Conservation (phyloP, 2,329 filamentous ascomycete genomes). For the Colletotrichum sp. region DNA sequence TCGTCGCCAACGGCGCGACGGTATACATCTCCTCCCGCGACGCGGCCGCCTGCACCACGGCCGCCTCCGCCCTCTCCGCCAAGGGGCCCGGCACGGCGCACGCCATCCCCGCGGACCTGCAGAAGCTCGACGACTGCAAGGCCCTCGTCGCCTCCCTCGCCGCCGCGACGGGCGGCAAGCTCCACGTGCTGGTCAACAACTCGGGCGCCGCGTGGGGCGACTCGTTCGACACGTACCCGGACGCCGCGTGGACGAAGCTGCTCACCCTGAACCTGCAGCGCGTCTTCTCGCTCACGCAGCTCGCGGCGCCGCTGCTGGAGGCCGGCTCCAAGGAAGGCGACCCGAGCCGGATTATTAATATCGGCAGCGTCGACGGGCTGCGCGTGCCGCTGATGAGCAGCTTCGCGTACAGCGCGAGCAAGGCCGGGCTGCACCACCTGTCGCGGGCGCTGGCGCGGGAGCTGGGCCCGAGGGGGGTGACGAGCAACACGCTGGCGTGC, state of each 20-base stretch:
- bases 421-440: slow-evolving; percentile 70
- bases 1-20: slow-evolving; percentile 66
- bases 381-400: slow-evolving; percentile 64
- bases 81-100: slow-evolving; percentile 56
- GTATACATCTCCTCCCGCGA: slow-evolving; percentile 73
- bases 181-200: slow-evolving; percentile 72
- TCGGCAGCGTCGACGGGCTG: slow-evolving; percentile 68
- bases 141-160: slow-evolving; percentile 57
- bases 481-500: slow-evolving; percentile 73
- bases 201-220: slow-evolving; percentile 70
- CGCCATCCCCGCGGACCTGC: slow-evolving; percentile 68
- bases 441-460: slow-evolving; percentile 63
- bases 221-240: slow-evolving; percentile 63
- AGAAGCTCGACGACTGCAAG: slow-evolving; percentile 61
- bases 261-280: slow-evolving; percentile 71
- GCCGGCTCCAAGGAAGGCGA: slow-evolving; percentile 32
- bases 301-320: slow-evolving; percentile 63
- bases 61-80: slow-evolving; percentile 61
- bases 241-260: slow-evolving; percentile 61
- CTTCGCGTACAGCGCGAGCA: slow-evolving; percentile 64
- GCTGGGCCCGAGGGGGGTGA: slow-evolving; percentile 64
- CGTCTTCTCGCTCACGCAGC: slow-evolving; percentile 70
- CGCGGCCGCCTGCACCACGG: slow-evolving; percentile 58
- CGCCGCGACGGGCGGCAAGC: slow-evolving; percentile 48
- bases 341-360: slow-evolving; percentile 67